Evolutionary conservation across 345 rosid genomes (phyloP).

Genomic region (Pistacia vera): DNA sequence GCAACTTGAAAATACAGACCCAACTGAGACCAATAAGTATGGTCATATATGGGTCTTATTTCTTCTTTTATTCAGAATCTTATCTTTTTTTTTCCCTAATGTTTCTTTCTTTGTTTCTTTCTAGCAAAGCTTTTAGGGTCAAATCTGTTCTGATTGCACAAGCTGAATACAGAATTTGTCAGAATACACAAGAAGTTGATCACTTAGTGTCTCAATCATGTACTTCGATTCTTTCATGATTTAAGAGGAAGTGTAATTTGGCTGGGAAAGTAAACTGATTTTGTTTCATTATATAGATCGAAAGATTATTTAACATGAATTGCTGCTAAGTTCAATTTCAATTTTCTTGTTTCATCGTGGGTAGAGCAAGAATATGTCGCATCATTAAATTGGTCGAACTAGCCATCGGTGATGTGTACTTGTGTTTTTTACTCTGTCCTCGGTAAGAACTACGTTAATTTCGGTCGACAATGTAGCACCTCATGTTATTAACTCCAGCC

Average conservation of each 20-base stretch:
- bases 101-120: constrained; percentile 20
- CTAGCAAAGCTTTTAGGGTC: constrained; percentile 30
- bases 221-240: neutral
- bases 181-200: constrained; percentile 11
- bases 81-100: constrained; percentile 1
- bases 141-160: constrained; percentile 28
- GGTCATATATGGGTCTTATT: constrained; percentile 1
- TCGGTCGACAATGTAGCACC: too few species aligned
- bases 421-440: neutral
- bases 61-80: neutral
- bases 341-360: neutral
- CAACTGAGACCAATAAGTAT: constrained; percentile 10
- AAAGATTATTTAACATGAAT: neutral
- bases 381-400: neutral
- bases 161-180: constrained; percentile 29
- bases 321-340: neutral
- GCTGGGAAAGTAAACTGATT: constrained; percentile 17
- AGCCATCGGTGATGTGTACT: neutral
- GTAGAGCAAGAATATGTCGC: neutral
- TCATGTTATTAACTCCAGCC: too few species aligned
- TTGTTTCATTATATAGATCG: neutral
- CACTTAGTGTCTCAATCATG: constrained; percentile 8
- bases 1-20: neutral
- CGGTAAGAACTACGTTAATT: neutral
- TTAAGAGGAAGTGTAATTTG: constrained; percentile 10